Conservation (phyloP, 768 basidiomycete species). For the Suillus subalutaceus region DNA sequence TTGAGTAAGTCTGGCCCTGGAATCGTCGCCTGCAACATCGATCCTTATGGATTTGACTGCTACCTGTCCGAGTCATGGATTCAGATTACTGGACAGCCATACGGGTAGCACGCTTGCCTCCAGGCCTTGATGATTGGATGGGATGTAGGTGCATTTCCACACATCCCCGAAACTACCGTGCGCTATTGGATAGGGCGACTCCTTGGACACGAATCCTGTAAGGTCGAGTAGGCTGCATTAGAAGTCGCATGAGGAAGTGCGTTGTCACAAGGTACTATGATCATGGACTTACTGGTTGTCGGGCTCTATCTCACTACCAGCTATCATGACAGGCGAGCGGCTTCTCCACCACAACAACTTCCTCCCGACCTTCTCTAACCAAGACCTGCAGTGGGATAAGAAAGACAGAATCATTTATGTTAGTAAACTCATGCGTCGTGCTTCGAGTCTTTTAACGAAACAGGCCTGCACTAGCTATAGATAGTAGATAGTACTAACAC, state of each 20-base stretch:
- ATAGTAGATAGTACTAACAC: too few relatives aligned
- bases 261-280: background rate
- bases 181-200: constrained; percentile 4
- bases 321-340: background rate
- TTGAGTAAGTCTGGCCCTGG: background rate
- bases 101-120: background rate
- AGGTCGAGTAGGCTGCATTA: constrained; percentile 2
- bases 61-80: constrained; percentile 9
- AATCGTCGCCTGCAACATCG: constrained; percentile 7
- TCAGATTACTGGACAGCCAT: background rate
- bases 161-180: constrained; percentile 14
- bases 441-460: too few relatives aligned
- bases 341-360: background rate
- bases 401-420: background rate
- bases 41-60: constrained; percentile 12
- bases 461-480: too few relatives aligned
- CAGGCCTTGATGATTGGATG: background rate
- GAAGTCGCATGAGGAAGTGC: background rate
- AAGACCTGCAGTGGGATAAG: background rate
- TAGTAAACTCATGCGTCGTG: background rate
- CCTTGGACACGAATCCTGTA: background rate
- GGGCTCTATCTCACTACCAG: background rate
- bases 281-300: background rate
- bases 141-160: constrained; percentile 10
- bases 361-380: background rate